A percentile compares a stretch with the other conserved stretches of the same genome.
Conservation (phyloP, 805 yeast genomes). For the Lipomyces sp. region DNA sequence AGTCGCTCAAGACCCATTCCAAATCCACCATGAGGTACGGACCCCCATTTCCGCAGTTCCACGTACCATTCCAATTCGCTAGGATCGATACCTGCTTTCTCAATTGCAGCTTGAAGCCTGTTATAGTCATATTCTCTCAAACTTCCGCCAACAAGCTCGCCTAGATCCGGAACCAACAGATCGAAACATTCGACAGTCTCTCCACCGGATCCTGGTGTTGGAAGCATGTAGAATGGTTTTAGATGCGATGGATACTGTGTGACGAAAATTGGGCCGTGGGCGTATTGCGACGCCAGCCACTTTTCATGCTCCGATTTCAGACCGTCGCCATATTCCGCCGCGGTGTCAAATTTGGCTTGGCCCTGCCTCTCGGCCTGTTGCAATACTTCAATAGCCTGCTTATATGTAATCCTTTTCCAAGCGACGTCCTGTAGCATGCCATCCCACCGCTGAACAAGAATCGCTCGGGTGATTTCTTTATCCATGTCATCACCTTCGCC, state of each 20-base stretch:
- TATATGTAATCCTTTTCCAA: conserved; percentile 78
- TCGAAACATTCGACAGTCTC: conserved; percentile 89
- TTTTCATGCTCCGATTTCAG: conserved; percentile 88
- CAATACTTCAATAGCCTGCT: conserved; percentile 69
- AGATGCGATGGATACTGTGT: conserved; percentile 79
- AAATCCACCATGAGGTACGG: conserved; percentile 94
- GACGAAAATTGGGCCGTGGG: conserved; percentile 79
- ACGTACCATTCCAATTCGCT: conserved; percentile 77
- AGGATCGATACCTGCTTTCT: conserved; percentile 58
- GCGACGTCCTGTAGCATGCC: conserved; percentile 48
- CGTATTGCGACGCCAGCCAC: conserved; percentile 74
- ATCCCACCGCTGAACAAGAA: conserved; percentile 62
- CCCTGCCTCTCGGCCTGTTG: conserved; percentile 44
- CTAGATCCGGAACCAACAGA: conserved; percentile 84
- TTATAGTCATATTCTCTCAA: conserved; percentile 75
- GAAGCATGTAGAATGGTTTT: conserved; percentile 93
- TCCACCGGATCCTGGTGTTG: conserved; percentile 46
- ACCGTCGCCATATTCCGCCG: conserved; percentile 71
- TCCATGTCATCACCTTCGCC: conserved; percentile 16
- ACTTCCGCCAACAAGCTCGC: conserved; percentile 95
- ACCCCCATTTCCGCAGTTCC: conserved; percentile 72
- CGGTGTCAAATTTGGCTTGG: conserved; percentile 49
- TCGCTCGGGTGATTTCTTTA: conserved; percentile 25
- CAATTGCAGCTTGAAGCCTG: conserved; percentile 56
- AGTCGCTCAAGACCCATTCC: conserved; percentile 94